Evolutionary conservation across 495 filamentous ascomycete species (phyloP), one percentile per base, ranked within the genome.

Genomic region (Rusavskia elegans): DNA sequence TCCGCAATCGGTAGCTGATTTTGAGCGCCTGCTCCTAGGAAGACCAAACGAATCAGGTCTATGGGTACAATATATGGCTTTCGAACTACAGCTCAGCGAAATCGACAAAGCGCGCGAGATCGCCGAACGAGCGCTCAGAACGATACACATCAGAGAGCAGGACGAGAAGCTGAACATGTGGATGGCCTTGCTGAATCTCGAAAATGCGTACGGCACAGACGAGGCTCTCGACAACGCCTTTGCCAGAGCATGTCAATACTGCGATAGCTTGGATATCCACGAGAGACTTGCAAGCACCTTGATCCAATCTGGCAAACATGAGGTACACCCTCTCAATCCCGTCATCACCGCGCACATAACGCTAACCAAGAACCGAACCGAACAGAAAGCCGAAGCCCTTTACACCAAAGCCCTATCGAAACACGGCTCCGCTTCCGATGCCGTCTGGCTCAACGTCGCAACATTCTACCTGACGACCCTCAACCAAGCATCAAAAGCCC

Each of bases 31-130:
- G 48, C 77, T 97, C 39, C 79, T 97, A 36, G 87, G 88, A 51
- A 85, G 94, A 61, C 88, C 92, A 1, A 84, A 97, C 62, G 85
- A 83, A 8, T 93, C 92, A 1, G 68, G 81, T 44, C 72, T 97
- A 23, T 98, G 92, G 92, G 83, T 94, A 48, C 76, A 83, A 55
- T 98, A 96, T 69, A 94, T 97, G 84, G 89, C 89, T 20, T 95
- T 95, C 72, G 87, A 97, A 67, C 79, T 96, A 61, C 83, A 95
- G 64, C 73, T 94, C 49, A 85, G 84, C 65, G 92, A 97, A 61
- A 68, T 90, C 27, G 77, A 79, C 38, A 89, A 84, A 64, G 88
- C 92, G 8, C 79, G 92, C 48, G 80, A 89, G 51, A 81, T 95
- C 55, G 89, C 86, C 23, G 84, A 95, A 65, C 83, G 92, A 53